Evolutionary conservation across 2,329 filamentous ascomycete genomes (phyloP), one percentile per base, ranked within the genome.

Genomic region (Aspergillus sp.): DNA sequence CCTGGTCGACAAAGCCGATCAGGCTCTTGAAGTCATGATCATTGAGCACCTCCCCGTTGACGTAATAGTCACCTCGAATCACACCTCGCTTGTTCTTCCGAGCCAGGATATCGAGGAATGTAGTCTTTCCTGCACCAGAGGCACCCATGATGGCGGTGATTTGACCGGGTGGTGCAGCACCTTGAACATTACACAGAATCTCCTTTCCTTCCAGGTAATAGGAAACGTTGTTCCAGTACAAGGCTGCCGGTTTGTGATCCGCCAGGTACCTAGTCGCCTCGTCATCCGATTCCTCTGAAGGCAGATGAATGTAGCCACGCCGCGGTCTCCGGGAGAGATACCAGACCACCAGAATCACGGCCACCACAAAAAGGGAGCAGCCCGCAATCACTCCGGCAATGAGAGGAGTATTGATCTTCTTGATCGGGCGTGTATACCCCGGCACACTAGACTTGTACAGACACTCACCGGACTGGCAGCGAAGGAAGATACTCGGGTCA

Each of bases 81-180:
- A 75, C 67, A 35, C 93, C 94, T 32, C 89, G 83, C 71, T 98
- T 98, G 69, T 97, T 97, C 75, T 97, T 98, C 52, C 90, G 83
- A 6, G 93, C 93, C 41, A 98, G 74, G 49, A 98, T 95, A 62
- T 98, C 93, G 40, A 98, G 74, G 67, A 98, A 97, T 0, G 89
- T 95, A 0, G 93, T 98, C 71, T 98, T 98, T 49, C 93, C 93
- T 38, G 93, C 94, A 29, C 93, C 93, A 0, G 93, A 98, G 5
- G 93, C 91, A 47, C 93, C 93, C 91, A 98, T 98, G 59, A 98
- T 94, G 6, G 93, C 93, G 55, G 91, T 88, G 5, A 97, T 81
- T 65, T 98, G 89, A n/a, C 94, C 94, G 2, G 91, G 89, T 56
- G 86, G 85, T n/a, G 91, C 90, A 38, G 88, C 82, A 41, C 93